Evolutionary conservation across 148 eudicot genomes (phyloP), one percentile per base, ranked within the genome.

Genomic region (Cornus kousa): DNA sequence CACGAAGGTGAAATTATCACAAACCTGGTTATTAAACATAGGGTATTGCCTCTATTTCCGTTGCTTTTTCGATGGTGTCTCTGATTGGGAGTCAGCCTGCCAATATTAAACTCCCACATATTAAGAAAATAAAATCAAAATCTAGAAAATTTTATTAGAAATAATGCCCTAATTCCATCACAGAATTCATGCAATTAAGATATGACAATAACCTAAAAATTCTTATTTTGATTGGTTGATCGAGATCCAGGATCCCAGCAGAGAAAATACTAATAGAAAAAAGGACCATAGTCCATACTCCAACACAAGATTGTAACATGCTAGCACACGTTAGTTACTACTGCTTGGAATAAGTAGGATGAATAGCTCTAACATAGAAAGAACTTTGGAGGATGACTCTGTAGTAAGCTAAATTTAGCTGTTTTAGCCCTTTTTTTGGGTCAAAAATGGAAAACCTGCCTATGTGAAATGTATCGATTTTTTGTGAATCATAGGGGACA

Each of bases 21-120:
- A 81, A 81, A 81, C 66, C 81, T 72, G 57, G 40, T 20, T 74
- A 71, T 72, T 43, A 59, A 22, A 53, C 74, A 73, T 66, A 83
- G 19, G 48, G 72, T 14, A 71, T 60, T 31, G 50, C 40, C 32
- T 57, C 84, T 88, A 91, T 82, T 84, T 93, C 67, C 95, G 84
- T 78, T 33, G 90, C 86, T 76, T 93, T 84, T 91, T 93, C 33
- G 90, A 79, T 40, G 81, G 85, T 50, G 81, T 81, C 40, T 90
- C 91, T 43, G 79, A 72, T 74, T 81, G 90, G 40, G 84, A 67
- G 69, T 93, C 95, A 28, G 74, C 85, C 94, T 93, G 93, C 80
- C 59, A 73, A 37, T 46, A 73, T 59, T 53, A 60, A 81, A 37
- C 9, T 70, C 69, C 14, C 67, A 55, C 67, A 80, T 50, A 46